Evolutionary conservation across 345 rosid genomes (phyloP), one percentile per base, ranked within the genome.

Genomic region (Viola odorata): DNA sequence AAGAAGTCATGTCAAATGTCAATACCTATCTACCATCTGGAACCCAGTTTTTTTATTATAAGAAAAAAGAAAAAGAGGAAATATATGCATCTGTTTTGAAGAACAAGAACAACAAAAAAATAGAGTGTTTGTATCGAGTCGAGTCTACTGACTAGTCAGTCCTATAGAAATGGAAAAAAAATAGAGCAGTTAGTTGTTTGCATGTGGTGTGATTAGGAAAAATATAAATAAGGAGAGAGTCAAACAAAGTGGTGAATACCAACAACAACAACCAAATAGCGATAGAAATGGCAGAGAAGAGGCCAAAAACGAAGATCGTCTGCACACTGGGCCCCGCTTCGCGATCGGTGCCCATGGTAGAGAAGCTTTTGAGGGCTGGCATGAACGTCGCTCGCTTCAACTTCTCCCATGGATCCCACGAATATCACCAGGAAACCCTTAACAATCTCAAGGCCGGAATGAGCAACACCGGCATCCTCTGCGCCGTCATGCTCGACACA

Each of bases 401-500:
- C 78, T 92, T 92, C 77, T 92, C 98, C 4, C 99, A 92, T 62
- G 97, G 99, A 73, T 87, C 99, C 63, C 97, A 92, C 54, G 87
- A 74, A 14, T 92, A 92, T 45, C 99, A 92, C 53, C 96, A 84
- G 57, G 97, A 92, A 79, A 92, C 99, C 45, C 97, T 92, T 45
- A 81, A 90, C 51, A 90, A 92, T 55, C 99, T 92, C 66, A 81
- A 75, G 52, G 63, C 83, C 47, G 97, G 87, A 72, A 92, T 87
- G 99, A 67, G 64, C 68, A 92, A 82, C 67, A 92, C 97, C 60
- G 96, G 96, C 12, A 84, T 83, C 55, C 91, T 90, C 61, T 89
- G 97, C 62, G 96, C 99, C 59, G 96, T 92, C 68, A 92, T 92
- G 99, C 97, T 92, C 61, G 96, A 92, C 50, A 92, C 98, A 64